Evolutionary conservation across 208 protist genomes (phyloP).

Genomic region (Leishmania tropica): DNA sequence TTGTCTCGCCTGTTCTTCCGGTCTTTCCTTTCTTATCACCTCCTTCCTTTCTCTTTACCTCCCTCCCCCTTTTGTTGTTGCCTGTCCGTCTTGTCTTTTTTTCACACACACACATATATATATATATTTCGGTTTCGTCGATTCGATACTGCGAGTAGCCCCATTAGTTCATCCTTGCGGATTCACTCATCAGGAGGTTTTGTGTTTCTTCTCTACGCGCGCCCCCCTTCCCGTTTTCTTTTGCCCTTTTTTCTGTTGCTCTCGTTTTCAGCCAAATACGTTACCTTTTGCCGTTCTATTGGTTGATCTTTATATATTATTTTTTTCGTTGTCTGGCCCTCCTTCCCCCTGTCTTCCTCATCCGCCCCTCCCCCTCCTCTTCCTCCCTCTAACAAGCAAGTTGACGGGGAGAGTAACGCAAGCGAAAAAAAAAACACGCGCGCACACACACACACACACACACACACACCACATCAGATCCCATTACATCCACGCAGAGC

Average conservation of each 20-base stretch:
- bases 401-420: too few species aligned
- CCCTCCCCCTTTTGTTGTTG: not conserved
- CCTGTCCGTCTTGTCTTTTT: not conserved
- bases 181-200: not conserved
- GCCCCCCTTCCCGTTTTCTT: not conserved
- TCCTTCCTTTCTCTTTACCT: not conserved
- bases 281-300: not conserved
- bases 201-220: not conserved
- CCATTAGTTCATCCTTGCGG: not conserved
- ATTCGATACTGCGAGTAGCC: not conserved
- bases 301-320: slow-evolving; percentile 7
- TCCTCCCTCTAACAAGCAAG: too few species aligned
- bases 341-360: not conserved
- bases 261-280: not conserved
- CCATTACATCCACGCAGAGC: too few species aligned
- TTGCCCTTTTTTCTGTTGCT: not conserved
- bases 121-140: not conserved
- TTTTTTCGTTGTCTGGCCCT: not conserved
- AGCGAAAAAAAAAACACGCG: too few species aligned
- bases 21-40: not conserved
- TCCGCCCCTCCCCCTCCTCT: too few species aligned
- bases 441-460: too few species aligned
- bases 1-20: not conserved
- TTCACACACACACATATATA: not conserved
- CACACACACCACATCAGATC: too few species aligned